phyloP scores from a whole-genome alignment of 257 asterid species.

The Henckelia pumila region DNA sequence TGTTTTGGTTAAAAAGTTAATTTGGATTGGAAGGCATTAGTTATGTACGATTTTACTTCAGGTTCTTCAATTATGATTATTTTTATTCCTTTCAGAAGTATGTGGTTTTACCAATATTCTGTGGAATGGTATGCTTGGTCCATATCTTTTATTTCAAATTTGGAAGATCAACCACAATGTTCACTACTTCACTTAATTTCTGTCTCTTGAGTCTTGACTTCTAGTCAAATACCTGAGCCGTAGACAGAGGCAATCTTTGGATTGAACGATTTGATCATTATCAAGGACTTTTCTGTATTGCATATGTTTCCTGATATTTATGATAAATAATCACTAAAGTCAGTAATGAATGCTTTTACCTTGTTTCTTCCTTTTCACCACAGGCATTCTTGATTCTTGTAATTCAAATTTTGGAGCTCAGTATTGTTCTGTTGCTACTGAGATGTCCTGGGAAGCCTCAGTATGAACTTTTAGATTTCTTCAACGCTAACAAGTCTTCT shows the following conservation, averaged over 20 bases:
- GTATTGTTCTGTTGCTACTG: slow-evolving; percentile 53
- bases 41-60: neutral
- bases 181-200: too few species aligned
- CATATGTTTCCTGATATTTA: too few species aligned
- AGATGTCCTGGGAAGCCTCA: slow-evolving; percentile 51
- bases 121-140: slow-evolving; percentile 17
- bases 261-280: neutral
- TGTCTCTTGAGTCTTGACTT: neutral
- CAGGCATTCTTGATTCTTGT: slow-evolving; percentile 61
- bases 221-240: neutral
- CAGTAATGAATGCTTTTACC: too few species aligned
- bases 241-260: slow-evolving; percentile 5
- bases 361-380: slow-evolving; percentile 19
- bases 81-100: neutral
- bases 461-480: slow-evolving; percentile 48
- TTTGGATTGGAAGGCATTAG: neutral
- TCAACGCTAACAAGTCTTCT: slow-evolving; percentile 35
- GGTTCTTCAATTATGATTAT: neutral
- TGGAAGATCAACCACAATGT: too few species aligned
- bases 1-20: too few species aligned
- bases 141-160: neutral
- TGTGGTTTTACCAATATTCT: neutral
- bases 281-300: slow-evolving; percentile 1
- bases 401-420: slow-evolving; percentile 61
- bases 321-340: too few species aligned